A percentile compares a stretch with the other conserved stretches of the same genome.
phyloP scores from a whole-genome alignment of 129 eudicot species.

The Lactuca sativa region DNA sequence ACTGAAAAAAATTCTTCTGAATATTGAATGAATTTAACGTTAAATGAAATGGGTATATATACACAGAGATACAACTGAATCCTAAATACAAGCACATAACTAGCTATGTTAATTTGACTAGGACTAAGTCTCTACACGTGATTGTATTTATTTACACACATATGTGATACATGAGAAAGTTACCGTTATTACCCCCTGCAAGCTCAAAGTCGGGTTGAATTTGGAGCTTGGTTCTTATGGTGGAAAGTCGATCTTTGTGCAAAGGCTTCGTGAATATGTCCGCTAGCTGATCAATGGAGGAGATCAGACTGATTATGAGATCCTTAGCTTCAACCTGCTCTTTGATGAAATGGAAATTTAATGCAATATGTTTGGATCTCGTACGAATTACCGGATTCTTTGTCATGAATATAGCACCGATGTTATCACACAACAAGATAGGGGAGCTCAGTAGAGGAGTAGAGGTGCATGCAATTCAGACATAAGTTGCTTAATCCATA shows the following conservation, averaged over 20 bases:
- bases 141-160: no score
- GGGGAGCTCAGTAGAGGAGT: no score
- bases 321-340: background rate
- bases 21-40: no score
- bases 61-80: no score
- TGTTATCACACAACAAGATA: background rate
- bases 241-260: background rate
- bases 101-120: no score
- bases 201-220: background rate
- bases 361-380: background rate
- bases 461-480: no score
- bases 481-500: no score
- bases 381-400: background rate
- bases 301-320: background rate
- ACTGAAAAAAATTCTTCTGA: no score
- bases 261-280: background rate
- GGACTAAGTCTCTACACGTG: no score
- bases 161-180: no score
- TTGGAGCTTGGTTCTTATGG: background rate
- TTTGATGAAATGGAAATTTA: background rate
- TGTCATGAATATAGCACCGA: background rate
- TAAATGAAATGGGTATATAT: no score
- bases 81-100: no score
- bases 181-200: background rate
- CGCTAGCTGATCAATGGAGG: background rate